Base-by-base conservation (phyloP, 2,329 filamentous ascomycete species). In the Huntiella decipiens region DNA sequence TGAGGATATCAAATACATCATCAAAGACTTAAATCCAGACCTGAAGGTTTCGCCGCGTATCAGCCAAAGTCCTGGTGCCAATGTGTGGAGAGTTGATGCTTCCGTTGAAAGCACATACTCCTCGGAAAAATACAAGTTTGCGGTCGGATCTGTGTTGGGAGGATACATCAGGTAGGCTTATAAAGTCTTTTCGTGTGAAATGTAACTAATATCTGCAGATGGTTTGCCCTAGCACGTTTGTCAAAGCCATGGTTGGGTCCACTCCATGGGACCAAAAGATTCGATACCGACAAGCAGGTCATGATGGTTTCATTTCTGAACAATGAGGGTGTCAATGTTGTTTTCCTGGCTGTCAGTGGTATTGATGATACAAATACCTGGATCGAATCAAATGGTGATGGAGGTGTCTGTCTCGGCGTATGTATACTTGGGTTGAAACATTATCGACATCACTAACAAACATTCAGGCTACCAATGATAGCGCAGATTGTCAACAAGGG, bases 171-270 rank as follows among this genome's bases (percentile, higher is more conserved):
- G 71, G 56, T 78, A 60, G 60, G 62, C 42, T 22, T 11, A 15
- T 17, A 12, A 31, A 13, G 19, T 15, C 19, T 13, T 34, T 4
- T 43, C 2, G 11, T 10, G 34, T 17, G 33, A 13, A 13, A 13
- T 31, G 16, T 28, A 15, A 12, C 15, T 22, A 19, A 40, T 15
- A 19, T 3, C 11, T 41, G 39, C 36, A 74, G 81, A 53, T 93
- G 85, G 76, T 88, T 94, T 57, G 76, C 83, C 5, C 62, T 94
- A 10, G 77, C 92, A 4, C 75, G 86, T 13, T 66, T 83, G 3
- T 91, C 79, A 75, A 72, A 71, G 32, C 80, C 86, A 1, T 96
- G 88, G 88, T 64, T 94, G 8, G 84, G 81, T 5, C 88, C 88
- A n/a, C 69, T 85, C 35, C 87, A 95, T 58, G 87, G 87, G 10